Conservation (phyloP, 495 filamentous ascomycete species). For the Talaromyces wortmannii region DNA sequence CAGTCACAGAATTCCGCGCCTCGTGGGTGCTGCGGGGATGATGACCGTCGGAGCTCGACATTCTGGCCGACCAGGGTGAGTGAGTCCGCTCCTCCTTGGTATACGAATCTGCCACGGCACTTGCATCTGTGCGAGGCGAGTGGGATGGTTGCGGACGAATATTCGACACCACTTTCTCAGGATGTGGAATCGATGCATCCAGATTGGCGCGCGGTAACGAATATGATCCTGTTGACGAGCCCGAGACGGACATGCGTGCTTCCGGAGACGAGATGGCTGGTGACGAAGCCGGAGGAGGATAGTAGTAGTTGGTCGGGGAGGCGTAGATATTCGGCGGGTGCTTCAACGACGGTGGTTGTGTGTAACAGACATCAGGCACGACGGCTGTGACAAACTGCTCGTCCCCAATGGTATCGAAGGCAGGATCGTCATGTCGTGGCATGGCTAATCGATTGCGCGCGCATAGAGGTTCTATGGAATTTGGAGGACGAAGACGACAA, state of each 20-base stretch:
- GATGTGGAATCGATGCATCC: neutral
- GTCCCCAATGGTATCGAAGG: neutral
- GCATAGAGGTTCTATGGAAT: neutral
- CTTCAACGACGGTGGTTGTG: neutral
- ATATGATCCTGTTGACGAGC: slow-evolving; percentile 3
- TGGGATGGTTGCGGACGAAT: neutral
- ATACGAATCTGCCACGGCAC: neutral
- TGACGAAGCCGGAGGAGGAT: neutral
- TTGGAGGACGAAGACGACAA: neutral
- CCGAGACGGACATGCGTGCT: slow-evolving; percentile 3
- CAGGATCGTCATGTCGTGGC: neutral
- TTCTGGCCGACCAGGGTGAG: neutral
- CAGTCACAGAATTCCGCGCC: neutral
- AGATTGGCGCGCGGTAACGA: neutral
- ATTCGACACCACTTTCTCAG: neutral
- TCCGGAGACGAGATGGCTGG: slow-evolving; percentile 2
- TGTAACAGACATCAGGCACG: neutral
- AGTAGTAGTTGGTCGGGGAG: neutral
- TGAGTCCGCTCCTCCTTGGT: neutral
- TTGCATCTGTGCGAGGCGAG: neutral
- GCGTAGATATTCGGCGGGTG: neutral
- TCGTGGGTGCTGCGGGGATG: neutral
- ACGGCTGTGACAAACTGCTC: neutral
- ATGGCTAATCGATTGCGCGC: neutral
- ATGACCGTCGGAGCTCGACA: slow-evolving; percentile 1